A percentile compares a stretch with the other conserved stretches of the same genome.
These are phyloP conservation scores for Oryza meyeriana DNA, from an alignment of 176 grass and related monocot species.

Conservation along the genomic window DNA sequence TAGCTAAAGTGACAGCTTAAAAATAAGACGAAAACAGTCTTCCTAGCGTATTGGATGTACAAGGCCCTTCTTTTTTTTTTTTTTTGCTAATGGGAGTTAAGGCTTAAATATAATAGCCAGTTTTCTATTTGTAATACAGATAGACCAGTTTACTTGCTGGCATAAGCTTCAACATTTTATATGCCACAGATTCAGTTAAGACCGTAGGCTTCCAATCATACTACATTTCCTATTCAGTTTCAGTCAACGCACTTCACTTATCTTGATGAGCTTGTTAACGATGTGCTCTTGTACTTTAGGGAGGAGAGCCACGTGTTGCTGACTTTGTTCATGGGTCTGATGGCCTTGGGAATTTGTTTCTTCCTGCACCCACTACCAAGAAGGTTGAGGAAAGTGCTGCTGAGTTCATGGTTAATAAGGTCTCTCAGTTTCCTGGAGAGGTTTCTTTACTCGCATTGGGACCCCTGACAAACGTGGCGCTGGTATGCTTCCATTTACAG, in stretches of 20 bases:
- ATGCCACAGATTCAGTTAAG: slow-evolving; percentile 4
- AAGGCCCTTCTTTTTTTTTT: not conserved
- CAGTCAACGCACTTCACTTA: not conserved
- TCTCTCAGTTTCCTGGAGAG: slow-evolving; percentile 82
- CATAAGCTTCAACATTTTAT: slow-evolving; percentile 12
- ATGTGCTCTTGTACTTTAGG: slow-evolving; percentile 39
- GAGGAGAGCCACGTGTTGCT: slow-evolving; percentile 58
- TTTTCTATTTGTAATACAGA: not conserved
- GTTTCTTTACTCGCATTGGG: slow-evolving; percentile 82
- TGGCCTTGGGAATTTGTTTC: slow-evolving; percentile 85
- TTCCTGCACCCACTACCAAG: slow-evolving; percentile 60
- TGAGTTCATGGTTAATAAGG: slow-evolving; percentile 80
- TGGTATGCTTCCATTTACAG: slow-evolving; percentile 47
- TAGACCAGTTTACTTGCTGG: not conserved
- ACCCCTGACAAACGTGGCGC: slow-evolving; percentile 83
- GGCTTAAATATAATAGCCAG: not conserved
- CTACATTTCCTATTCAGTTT: slow-evolving; percentile 1
- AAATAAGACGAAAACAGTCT: not conserved
- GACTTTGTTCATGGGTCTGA: slow-evolving; percentile 94
- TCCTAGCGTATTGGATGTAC: slow-evolving; percentile 2
- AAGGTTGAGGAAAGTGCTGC: slow-evolving; percentile 68
- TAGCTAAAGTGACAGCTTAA: not conserved
- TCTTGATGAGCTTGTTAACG: slow-evolving; percentile 21
- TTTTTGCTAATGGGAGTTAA: not conserved
- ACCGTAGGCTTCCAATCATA: not conserved